Evolutionary conservation across 1,284 basidiomycete species (phyloP).

Genomic region (Ustanciosporium gigantosporum): DNA sequence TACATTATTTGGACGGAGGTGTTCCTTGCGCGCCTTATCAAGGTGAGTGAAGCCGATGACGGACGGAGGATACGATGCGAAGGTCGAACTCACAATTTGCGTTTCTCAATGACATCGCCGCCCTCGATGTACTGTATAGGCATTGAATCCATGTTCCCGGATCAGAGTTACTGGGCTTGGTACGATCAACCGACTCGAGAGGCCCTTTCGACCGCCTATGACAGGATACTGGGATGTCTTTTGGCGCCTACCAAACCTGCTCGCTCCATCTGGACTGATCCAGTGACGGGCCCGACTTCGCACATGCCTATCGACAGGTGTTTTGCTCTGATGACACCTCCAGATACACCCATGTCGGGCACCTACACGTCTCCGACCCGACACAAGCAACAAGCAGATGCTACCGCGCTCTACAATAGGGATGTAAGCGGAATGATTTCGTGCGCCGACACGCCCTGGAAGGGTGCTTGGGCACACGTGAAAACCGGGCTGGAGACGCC

Average conservation of each 20-base stretch:
- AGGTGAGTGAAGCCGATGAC: slow-evolving; percentile 11
- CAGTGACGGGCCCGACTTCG: slow-evolving; percentile 7
- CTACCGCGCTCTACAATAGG: too few relatives aligned
- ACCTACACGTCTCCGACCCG: too few relatives aligned
- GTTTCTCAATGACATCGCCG: too few relatives aligned
- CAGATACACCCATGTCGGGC: slow-evolving; percentile 7
- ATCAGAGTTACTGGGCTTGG: slow-evolving; percentile 27
- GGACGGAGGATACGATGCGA: neutral
- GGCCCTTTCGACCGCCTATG: slow-evolving; percentile 10
- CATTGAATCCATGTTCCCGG: slow-evolving; percentile 31
- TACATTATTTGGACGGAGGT: slow-evolving; percentile 24
- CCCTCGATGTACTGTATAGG: slow-evolving; percentile 8
- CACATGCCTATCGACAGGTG: too few relatives aligned
- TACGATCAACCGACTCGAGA: slow-evolving; percentile 23
- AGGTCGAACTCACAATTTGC: too few relatives aligned
- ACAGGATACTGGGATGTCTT: slow-evolving; percentile 6
- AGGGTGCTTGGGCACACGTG: neutral
- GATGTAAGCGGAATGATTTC: neutral
- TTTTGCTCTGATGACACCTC: slow-evolving; percentile 1
- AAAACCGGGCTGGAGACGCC: neutral
- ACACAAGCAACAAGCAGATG: too few relatives aligned
- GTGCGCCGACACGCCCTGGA: neutral
- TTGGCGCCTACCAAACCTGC: neutral
- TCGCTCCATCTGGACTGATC: neutral
- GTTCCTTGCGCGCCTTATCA: slow-evolving; percentile 22